Evolutionary conservation across 345 rosid genomes (phyloP), one percentile per base, ranked within the genome.

Genomic region (Eucalyptus erythrocorys): DNA sequence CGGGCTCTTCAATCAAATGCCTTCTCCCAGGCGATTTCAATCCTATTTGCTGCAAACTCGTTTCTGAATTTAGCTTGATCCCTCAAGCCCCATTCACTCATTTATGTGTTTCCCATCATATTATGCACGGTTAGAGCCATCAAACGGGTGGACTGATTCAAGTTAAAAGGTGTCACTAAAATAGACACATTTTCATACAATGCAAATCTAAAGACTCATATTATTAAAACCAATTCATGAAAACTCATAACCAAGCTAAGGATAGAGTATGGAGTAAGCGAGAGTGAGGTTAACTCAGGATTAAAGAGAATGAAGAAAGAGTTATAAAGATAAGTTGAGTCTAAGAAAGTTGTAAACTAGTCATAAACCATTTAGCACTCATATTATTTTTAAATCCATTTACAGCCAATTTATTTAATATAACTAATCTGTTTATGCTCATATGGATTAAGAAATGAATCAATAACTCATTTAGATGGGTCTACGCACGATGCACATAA

Each of bases 241-340:
- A 55, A 55, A 55, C 30, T 24, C 61, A 22, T 24, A 22, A 4
- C 27, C 61, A 55, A 55, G 24, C 0, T 24, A 0, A 0, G 30
- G 30, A 6, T 9, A 55, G 6, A 55, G 30, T 24, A 22, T 1
- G 61, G 61, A 55, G 3, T 22, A 55, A 22, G 0, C 0, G 30
- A 4, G 13, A 4, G 13, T 8, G 12, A 55, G 61, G 24, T 55
- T 12, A 24, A 55, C 3, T 55, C 10, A 55, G 30, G 61, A 12
- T 55, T 22, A 55, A 12, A 55, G 24, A 1, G 61, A 55, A 24
- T 10, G 61, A 55, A 55, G 13, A 55, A 21, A 55, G 61, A 22
- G 61, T 0, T 10, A 55, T 55, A 55, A 22, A 55, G 5, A 24
- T 55, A 24, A 24, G 0, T 55, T 55, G 1, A 22, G 61, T 55